Base-by-base conservation (phyloP, 176 grass and related monocot species). In the Chrysopogon serrulatus region DNA sequence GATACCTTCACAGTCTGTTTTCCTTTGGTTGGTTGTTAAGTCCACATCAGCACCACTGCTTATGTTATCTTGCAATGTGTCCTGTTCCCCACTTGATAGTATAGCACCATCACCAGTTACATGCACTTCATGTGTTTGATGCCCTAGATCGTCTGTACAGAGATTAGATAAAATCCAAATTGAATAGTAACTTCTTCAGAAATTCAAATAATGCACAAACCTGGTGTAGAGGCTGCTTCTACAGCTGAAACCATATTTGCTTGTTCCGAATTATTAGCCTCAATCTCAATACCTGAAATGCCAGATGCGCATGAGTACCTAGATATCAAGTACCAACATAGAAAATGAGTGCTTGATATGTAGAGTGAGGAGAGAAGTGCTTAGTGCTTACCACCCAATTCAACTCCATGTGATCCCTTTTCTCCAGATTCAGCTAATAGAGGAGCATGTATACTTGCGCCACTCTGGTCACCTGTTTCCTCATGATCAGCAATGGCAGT, bases 251-350 rank as follows among this genome's bases (percentile, higher is more conserved):
- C 39, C 8, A 49, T 27, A 13, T 61, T 73, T 27, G 18, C 11
- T 68, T 75, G 68, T 30, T 36, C 59, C 8, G 30, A 82, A 77
- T 41, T 11, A 77, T 51, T n/a, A 69, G 68, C 48, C 59, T 89
- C 82, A 61, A 47, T 23, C 59, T 80, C 76, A 15, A 16, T 76
- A 61, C 48, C 87, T 89, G 87, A 76, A 89, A 84, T 31, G 60
- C 77, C 39, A 68, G 32, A 39, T 44, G 21, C 24, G 44, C 67
- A 62, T 73, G 24, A 79, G 67, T 73, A 72, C 3, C 59, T 78
- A 31, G 71, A 18, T 37, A 37, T 12, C 26, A 27, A 49, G 19
- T 65, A 21, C 65, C 35, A 66, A 27, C 17, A 49, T 32, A 27
- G n/a, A 32, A 49, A 49, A 73, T 5, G 16, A 1, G 26, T 31